A percentile compares a stretch with the other conserved stretches of the same genome.
Conservation (phyloP, 352 stramenopile species). For the Globisporangium recalcitrans region DNA sequence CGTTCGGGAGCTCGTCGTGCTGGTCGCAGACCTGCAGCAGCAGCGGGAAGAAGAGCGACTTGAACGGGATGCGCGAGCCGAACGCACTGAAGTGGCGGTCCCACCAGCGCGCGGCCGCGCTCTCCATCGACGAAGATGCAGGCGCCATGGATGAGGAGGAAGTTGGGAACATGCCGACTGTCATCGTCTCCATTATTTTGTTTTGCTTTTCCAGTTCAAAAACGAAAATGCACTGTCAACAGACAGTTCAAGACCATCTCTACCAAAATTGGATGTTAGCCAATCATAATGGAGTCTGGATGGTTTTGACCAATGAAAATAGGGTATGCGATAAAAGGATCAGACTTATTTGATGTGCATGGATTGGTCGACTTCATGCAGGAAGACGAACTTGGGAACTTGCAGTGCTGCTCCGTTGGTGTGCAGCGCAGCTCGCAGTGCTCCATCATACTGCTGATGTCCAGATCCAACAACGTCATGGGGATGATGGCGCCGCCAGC, state of each 20-base stretch:
- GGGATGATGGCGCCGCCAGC: background rate
- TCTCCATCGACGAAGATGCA: slow-evolving; percentile 4
- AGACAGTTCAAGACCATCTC: background rate
- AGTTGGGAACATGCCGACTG: background rate
- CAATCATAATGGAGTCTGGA: background rate
- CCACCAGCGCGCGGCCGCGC: slow-evolving; percentile 29
- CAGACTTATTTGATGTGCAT: background rate
- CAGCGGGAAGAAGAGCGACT: slow-evolving; percentile 56
- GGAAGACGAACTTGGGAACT: background rate
- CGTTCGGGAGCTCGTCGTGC: slow-evolving; percentile 10
- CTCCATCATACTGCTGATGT: too few relatives aligned
- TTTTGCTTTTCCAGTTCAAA: background rate
- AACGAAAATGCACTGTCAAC: background rate
- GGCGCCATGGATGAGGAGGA: background rate
- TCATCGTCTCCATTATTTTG: background rate
- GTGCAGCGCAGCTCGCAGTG: too few relatives aligned
- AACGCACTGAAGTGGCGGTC: slow-evolving; percentile 17
- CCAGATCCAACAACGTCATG: too few relatives aligned
- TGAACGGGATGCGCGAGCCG: slow-evolving; percentile 18
- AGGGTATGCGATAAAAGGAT: background rate
- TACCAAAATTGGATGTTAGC: background rate
- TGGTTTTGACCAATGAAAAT: background rate
- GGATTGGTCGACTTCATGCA: background rate
- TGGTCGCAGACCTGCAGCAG: slow-evolving; percentile 37
- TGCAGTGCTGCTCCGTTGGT: too few relatives aligned